These are phyloP conservation scores for Sclerotinia glacialis DNA, from an alignment of 2,329 filamentous ascomycete species.

Conservation along the genomic window DNA sequence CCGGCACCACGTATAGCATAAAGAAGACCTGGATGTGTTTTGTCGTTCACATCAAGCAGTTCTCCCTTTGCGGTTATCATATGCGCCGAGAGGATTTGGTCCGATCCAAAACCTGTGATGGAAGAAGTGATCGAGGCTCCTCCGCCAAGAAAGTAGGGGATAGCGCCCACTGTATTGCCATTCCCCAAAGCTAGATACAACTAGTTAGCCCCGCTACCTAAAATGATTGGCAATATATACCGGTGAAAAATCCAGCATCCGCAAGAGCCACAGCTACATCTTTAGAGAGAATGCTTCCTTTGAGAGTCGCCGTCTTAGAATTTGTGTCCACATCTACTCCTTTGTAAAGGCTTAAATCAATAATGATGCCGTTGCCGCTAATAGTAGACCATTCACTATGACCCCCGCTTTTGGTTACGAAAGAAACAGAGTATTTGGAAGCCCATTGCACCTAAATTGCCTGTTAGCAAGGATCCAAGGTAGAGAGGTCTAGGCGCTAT, in stretches of 20 bases:
- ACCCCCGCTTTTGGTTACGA: slow-evolving; percentile 34
- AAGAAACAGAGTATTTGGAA: slow-evolving; percentile 24
- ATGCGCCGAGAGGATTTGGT: slow-evolving; percentile 35
- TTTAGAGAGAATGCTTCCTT: background rate
- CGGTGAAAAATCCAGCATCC: slow-evolving; percentile 9
- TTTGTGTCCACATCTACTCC: slow-evolving; percentile 28
- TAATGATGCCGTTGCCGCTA: slow-evolving; percentile 31
- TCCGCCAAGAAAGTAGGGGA: slow-evolving; percentile 31
- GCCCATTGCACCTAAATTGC: slow-evolving; percentile 20
- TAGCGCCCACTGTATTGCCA: slow-evolving; percentile 38
- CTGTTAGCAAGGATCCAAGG: background rate
- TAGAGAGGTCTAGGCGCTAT: background rate
- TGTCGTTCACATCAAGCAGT: slow-evolving; percentile 29
- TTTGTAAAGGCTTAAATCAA: slow-evolving; percentile 32
- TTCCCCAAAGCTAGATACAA: slow-evolving; percentile 32
- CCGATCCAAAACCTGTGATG: slow-evolving; percentile 31
- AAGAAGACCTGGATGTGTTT: slow-evolving; percentile 28
- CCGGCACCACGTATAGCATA: slow-evolving; percentile 38
- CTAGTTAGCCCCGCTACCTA: background rate
- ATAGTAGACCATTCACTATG: slow-evolving; percentile 37
- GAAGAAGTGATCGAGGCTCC: slow-evolving; percentile 20
- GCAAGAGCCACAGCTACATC: slow-evolving; percentile 6
- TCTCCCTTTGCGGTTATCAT: slow-evolving; percentile 35
- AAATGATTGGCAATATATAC: background rate
- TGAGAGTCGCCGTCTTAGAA: slow-evolving; percentile 24